Conservation (phyloP, 2,329 filamentous ascomycete genomes). For the Aspergillus alliaceus region DNA sequence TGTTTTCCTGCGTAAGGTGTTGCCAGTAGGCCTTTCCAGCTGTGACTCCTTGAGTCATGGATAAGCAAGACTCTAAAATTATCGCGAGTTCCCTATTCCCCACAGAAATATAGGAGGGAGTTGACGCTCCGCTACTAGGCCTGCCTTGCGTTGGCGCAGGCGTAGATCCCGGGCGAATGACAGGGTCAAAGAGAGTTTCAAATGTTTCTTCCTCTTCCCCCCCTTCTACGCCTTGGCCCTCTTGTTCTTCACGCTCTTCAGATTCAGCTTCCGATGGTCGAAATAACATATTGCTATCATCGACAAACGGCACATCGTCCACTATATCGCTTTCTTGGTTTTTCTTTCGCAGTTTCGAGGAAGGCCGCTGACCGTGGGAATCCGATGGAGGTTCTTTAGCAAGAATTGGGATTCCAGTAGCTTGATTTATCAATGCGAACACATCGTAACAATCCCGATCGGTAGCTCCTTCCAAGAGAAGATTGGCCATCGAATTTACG, state of each 20-base stretch:
- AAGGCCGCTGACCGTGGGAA: conserved; percentile 5
- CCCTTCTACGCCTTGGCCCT: conserved; percentile 11
- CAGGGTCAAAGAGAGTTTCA: conserved; percentile 38
- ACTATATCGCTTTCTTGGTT: neutral
- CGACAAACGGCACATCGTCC: conserved; percentile 34
- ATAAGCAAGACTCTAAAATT: conserved; percentile 62
- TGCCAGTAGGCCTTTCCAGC: conserved; percentile 78
- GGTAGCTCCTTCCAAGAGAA: conserved; percentile 66
- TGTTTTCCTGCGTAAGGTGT: conserved; percentile 56
- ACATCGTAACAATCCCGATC: conserved; percentile 68
- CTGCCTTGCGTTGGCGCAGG: too few relatives aligned
- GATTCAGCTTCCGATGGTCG: conserved; percentile 20
- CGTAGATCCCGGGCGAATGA: conserved; percentile 14
- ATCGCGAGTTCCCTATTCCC: conserved; percentile 65
- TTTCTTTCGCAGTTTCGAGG: neutral
- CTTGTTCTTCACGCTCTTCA: conserved; percentile 7
- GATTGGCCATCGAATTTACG: conserved; percentile 75
- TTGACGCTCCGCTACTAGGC: conserved; percentile 4
- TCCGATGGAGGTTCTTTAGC: conserved; percentile 24
- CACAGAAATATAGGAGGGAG: conserved; percentile 44
- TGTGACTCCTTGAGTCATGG: conserved; percentile 59
- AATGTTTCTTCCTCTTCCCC: conserved; percentile 29
- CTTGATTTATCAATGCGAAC: conserved; percentile 74
- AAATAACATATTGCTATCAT: conserved; percentile 22
- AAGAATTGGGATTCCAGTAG: conserved; percentile 67